Base-by-base conservation (phyloP, 1,284 basidiomycete genomes). In the Violaceomyces palustris region DNA sequence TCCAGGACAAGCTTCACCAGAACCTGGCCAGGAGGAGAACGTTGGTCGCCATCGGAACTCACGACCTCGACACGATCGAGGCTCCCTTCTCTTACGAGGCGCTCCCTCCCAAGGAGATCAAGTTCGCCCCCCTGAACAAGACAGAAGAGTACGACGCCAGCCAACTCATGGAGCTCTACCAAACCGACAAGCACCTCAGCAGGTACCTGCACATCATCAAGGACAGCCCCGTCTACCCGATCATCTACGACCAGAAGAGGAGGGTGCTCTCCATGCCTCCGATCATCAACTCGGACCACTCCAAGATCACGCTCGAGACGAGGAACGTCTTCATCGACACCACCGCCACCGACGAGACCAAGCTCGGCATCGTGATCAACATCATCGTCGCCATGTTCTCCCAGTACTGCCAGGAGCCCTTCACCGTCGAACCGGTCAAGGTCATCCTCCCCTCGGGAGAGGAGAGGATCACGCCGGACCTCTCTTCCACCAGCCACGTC, bases 321-420 rank as follows among this genome's bases (percentile, higher is more conserved):
- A 82, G 80, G 48, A 96, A 98, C 75, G 80, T 98, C 72, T 96
- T 97, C 76, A 88, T 99, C 63, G 94, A 99, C 75, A 83, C 90
- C 35, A 98, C 94, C 6, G 93, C 91, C 6, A 93, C 89, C n/a
- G 94, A 99, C 74, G 83, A 90, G 74, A 97, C 93, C 35, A 98
- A 97, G 76, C 81, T 98, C 43, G 84, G 84, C 64, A 91, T 96
- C 56, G 94, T 97, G 40, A 82, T 91, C 42, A 94, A 93, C 75
- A 90, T 96, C 56, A 82, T 99, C 25, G 80, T 87, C 6, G 86
- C 88, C 31, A 96, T 97, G 93, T 99, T 99, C 77, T 86, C 90
- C 11, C 90, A 97, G 76, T 96, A 99, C 75, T 92, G 88, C 72
- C 81, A 81, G 47, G 83, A 89, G 39, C 88, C 92, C 3, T 96